phyloP scores from a whole-genome alignment of 306 rosid genomes.

The Trifolium fragiferum region DNA sequence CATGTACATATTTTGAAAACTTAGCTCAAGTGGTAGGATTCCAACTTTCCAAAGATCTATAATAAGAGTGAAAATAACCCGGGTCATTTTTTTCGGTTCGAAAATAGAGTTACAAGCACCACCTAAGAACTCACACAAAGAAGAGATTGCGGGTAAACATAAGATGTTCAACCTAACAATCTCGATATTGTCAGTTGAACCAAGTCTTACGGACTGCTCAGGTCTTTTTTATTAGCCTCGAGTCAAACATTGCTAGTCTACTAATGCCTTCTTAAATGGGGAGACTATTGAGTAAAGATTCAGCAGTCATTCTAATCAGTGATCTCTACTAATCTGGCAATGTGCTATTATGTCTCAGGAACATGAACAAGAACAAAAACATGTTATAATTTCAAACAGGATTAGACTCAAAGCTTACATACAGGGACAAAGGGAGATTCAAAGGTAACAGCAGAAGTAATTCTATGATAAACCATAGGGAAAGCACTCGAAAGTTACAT shows the following conservation, averaged over 20 bases:
- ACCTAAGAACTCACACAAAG: too few relatives aligned
- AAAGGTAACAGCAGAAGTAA: constrained; percentile 13
- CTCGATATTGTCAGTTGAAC: background rate
- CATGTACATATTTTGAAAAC: too few relatives aligned
- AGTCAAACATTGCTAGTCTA: too few relatives aligned
- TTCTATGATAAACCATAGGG: constrained; percentile 5
- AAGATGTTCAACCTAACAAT: too few relatives aligned
- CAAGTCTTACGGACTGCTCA: too few relatives aligned
- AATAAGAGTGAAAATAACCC: too few relatives aligned
- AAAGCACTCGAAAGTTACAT: constrained; percentile 25
- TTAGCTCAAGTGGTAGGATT: too few relatives aligned
- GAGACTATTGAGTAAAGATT: background rate
- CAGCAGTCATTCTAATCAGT: background rate
- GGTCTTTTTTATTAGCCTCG: too few relatives aligned
- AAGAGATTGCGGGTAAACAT: too few relatives aligned
- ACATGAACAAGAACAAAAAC: background rate
- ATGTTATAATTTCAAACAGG: background rate
- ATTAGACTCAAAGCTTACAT: background rate
- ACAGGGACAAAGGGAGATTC: background rate
- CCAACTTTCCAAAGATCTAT: too few relatives aligned
- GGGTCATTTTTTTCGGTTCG: too few relatives aligned
- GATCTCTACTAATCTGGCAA: background rate
- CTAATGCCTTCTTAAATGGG: background rate
- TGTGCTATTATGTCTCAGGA: background rate
- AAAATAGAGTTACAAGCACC: too few relatives aligned